These are phyloP conservation scores for Rutstroemia sp. DNA, from an alignment of 2,329 filamentous ascomycete species.

Conservation along the genomic window DNA sequence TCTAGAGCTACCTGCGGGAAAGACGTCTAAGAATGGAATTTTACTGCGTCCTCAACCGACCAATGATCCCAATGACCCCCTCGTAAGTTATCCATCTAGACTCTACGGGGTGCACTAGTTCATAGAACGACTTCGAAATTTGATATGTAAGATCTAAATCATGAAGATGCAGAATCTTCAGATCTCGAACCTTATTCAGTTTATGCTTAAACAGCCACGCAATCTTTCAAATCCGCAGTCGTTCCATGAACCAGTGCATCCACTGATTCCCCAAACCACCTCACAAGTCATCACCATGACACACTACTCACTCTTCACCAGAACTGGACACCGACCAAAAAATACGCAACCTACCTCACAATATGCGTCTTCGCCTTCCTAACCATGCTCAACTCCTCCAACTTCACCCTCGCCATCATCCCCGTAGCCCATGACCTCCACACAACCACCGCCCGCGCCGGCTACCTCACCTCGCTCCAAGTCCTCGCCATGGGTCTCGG, in stretches of 20 bases:
- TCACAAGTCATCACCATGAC: no score
- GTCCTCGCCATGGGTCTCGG: slow-evolving; percentile 26
- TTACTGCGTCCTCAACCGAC: slow-evolving; percentile 9
- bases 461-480: slow-evolving; percentile 25
- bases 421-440: slow-evolving; percentile 29
- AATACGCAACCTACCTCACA: slow-evolving; percentile 29
- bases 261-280: no score
- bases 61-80: slow-evolving; percentile 12
- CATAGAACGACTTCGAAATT: no score
- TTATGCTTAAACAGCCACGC: no score
- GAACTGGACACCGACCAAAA: slow-evolving; percentile 12
- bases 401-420: slow-evolving; percentile 33
- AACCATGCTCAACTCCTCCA: slow-evolving; percentile 32
- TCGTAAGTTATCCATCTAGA: slow-evolving; percentile 2
- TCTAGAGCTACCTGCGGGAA: not conserved
- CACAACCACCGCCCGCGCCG: slow-evolving; percentile 16
- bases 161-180: no score
- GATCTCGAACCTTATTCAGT: no score
- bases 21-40: not conserved
- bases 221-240: no score
- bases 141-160: no score
- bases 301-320: not conserved
- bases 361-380: slow-evolving; percentile 35
- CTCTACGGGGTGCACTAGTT: no score
- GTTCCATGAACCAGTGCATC: no score